A percentile compares a stretch with the other conserved stretches of the same genome.
phyloP scores from a whole-genome alignment of 1,284 basidiomycete species.

The Pyrrhoderma noxium region DNA sequence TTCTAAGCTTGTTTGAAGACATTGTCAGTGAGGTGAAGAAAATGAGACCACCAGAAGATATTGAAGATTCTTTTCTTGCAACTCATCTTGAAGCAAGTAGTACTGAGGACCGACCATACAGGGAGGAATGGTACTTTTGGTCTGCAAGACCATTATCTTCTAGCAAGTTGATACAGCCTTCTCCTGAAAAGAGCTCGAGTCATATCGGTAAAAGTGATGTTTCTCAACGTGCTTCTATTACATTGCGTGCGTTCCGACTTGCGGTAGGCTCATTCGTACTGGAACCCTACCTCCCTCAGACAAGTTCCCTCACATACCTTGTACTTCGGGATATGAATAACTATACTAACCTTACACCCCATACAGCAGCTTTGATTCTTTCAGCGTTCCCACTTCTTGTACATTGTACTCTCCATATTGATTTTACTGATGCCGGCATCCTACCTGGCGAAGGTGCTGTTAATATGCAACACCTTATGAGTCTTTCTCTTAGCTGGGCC shows the following conservation, averaged over 20 bases:
- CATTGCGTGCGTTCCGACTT: slow-evolving; percentile 11
- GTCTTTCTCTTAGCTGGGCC: slow-evolving; percentile 12
- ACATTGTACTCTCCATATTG: slow-evolving; percentile 13
- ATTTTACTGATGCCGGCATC: neutral
- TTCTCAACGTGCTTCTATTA: neutral
- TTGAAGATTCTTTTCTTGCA: slow-evolving; percentile 5
- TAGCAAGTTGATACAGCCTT: no score
- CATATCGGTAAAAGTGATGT: no score
- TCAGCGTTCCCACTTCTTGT: slow-evolving; percentile 13
- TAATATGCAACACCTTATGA: neutral
- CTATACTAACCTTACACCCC: slow-evolving; percentile 6
- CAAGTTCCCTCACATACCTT: slow-evolving; percentile 13
- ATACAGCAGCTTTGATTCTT: slow-evolving; percentile 2
- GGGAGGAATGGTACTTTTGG: slow-evolving; percentile 19
- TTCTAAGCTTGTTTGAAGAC: slow-evolving; percentile 10
- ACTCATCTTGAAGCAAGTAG: slow-evolving; percentile 15
- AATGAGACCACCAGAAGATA: slow-evolving; percentile 1
- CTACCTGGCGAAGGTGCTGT: neutral
- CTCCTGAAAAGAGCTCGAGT: no score
- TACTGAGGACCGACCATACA: slow-evolving; percentile 3
- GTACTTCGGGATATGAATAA: slow-evolving; percentile 8
- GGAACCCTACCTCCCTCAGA: slow-evolving; percentile 9
- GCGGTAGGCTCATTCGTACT: slow-evolving; percentile 13
- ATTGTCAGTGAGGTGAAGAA: slow-evolving; percentile 3
- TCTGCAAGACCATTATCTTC: neutral